These are phyloP conservation scores for Penicillium oxalicum DNA, from an alignment of 2,329 filamentous ascomycete species.

Conservation along the genomic window DNA sequence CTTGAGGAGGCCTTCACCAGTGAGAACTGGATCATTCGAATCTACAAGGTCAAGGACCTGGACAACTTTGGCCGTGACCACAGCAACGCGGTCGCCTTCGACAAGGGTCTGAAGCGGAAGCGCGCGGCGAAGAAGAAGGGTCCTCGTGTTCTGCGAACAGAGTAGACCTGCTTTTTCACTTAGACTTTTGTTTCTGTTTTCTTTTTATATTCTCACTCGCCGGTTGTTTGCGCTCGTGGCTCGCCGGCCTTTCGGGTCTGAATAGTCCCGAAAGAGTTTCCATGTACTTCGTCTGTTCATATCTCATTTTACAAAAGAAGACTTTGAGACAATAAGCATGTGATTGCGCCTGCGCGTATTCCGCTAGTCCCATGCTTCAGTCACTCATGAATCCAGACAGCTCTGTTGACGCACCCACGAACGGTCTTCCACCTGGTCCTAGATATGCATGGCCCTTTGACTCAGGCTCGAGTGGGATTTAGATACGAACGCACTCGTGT, in stretches of 20 bases:
- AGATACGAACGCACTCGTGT: too few species aligned
- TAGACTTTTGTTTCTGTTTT: conserved; percentile 9
- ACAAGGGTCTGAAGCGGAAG: conserved; percentile 50
- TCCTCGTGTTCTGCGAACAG: conserved; percentile 40
- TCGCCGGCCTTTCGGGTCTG: conserved; percentile 1
- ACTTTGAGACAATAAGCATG: too few species aligned
- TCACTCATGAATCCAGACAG: too few species aligned
- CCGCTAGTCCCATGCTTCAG: too few species aligned
- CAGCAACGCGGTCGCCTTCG: conserved; percentile 52
- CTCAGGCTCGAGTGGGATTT: too few species aligned
- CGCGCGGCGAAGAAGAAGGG: conserved; percentile 42
- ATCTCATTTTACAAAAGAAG: too few species aligned
- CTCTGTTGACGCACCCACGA: too few species aligned
- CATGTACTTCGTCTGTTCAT: too few species aligned
- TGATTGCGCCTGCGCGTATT: too few species aligned
- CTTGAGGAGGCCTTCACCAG: conserved; percentile 97
- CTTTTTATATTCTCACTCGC: conserved; percentile 10
- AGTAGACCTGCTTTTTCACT: conserved; percentile 24
- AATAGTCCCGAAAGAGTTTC: too few species aligned
- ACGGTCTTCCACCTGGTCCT: too few species aligned
- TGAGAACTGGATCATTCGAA: conserved; percentile 99
- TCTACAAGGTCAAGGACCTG: conserved; percentile 99
- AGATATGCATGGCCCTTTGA: too few species aligned
- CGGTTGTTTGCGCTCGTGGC: not conserved
- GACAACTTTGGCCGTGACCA: conserved; percentile 94